Percentiles rank a stretch among this genome's conserved stretches.
Conservation (phyloP, 768 basidiomycete species). For the Calocybe cyanea region DNA sequence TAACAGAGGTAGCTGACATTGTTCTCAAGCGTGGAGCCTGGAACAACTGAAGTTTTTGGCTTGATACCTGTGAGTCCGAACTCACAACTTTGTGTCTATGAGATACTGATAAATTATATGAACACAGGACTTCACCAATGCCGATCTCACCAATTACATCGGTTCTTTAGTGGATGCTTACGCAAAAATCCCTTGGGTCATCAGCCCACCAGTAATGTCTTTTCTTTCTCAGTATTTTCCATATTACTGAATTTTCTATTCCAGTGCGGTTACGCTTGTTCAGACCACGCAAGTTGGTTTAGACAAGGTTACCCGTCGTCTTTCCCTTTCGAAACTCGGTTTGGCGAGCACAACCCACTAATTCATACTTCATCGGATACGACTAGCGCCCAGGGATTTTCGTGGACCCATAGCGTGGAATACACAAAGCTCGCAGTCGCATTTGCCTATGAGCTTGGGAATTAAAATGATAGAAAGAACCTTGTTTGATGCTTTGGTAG, state of each 20-base stretch:
- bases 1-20: not conserved
- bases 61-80: slow-evolving; percentile 22
- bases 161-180: slow-evolving; percentile 38
- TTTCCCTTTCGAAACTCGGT: slow-evolving; percentile 21
- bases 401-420: slow-evolving; percentile 61
- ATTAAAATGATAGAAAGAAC: no score
- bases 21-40: slow-evolving; percentile 37
- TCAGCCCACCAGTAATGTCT: slow-evolving; percentile 34
- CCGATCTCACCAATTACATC: slow-evolving; percentile 37
- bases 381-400: slow-evolving; percentile 33
- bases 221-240: not conserved
- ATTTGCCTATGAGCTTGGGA: slow-evolving; percentile 10
- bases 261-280: slow-evolving; percentile 59
- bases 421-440: slow-evolving; percentile 44
- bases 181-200: slow-evolving; percentile 36
- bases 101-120: not conserved
- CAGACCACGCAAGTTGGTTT: slow-evolving; percentile 63
- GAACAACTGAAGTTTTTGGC: slow-evolving; percentile 33
- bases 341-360: slow-evolving; percentile 21
- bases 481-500: no score
- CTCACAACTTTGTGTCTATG: not conserved
- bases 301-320: slow-evolving; percentile 56
- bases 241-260: not conserved
- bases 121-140: slow-evolving; percentile 25
- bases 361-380: slow-evolving; percentile 43